Conservation (phyloP, 2,329 filamentous ascomycete species). For the Sporothrix curviconia region DNA sequence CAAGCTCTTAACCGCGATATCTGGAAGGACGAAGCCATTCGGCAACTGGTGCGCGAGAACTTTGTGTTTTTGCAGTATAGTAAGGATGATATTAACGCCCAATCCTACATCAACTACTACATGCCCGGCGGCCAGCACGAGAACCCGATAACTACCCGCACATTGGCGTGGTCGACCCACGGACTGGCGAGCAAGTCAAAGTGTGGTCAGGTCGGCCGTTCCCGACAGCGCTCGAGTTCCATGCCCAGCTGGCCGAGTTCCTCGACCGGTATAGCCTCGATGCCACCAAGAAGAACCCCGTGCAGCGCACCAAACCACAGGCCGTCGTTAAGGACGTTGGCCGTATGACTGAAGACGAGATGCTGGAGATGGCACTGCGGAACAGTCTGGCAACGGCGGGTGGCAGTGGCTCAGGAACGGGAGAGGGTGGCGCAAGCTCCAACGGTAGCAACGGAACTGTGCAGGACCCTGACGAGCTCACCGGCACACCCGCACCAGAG, state of each 20-base stretch:
- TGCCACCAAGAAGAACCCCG: slow-evolving; percentile 83
- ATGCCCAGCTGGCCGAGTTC: slow-evolving; percentile 89
- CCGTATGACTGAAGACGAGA: slow-evolving; percentile 93
- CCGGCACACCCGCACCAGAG: slow-evolving; percentile 38
- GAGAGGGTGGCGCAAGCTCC: background rate
- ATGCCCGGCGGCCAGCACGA: slow-evolving; percentile 65
- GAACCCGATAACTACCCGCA: slow-evolving; percentile 87
- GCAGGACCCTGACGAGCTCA: slow-evolving; percentile 81
- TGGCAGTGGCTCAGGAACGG: background rate
- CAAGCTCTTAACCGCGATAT: slow-evolving; percentile 90
- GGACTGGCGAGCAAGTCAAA: slow-evolving; percentile 96
- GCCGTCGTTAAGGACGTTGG: slow-evolving; percentile 66
- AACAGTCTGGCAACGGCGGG: slow-evolving; percentile 65
- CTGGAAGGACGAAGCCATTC: slow-evolving; percentile 81
- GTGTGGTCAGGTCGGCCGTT: slow-evolving; percentile 84
- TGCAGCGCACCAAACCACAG: slow-evolving; percentile 67
- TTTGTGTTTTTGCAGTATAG: slow-evolving; percentile 95
- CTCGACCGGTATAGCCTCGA: slow-evolving; percentile 93
- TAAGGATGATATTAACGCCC: slow-evolving; percentile 72
- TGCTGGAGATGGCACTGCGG: slow-evolving; percentile 87
- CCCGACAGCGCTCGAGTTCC: slow-evolving; percentile 65
- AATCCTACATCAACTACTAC: slow-evolving; percentile 86
- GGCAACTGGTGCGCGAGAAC: slow-evolving; percentile 77
- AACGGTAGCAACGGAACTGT: slow-evolving; percentile 44
- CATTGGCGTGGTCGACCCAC: slow-evolving; percentile 89